Base-by-base conservation (phyloP, 2,329 filamentous ascomycete genomes). In the Nigrospora osmanthi region DNA sequence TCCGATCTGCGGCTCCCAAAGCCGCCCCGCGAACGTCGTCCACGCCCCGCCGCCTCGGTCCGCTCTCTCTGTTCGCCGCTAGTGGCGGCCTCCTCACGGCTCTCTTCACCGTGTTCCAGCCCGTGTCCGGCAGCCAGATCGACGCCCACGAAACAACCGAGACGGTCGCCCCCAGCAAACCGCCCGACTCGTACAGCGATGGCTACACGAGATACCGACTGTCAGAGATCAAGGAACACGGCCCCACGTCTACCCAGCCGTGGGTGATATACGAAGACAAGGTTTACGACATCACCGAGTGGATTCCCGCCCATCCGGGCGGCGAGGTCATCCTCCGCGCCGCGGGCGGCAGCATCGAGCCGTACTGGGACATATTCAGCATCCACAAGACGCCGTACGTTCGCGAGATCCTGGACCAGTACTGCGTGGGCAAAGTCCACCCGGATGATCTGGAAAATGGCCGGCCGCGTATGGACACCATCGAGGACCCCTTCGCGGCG, bases 241-340 rank as follows among this genome's bases (percentile, higher is more conserved):
- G 75, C n/a, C 64, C 66, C 15, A 66, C 68, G 16, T 76, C 79
- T 0, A 57, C 69, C 1, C 61, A 67, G 11, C 80, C 80, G 3
- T 86, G 82, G 82, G 75, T 86, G 4, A 78, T 76, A n/a, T 71
- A 72, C 43, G 77, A 71, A 19, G 76, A 78, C 56, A 77, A 78
- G 46, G 80, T 86, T 16, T 86, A 85, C 67, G 77, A 86, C 54
- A 85, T 86, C 43, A 85, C 81, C 1, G 78, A 84, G 42, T 86
- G 81, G 79, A 65, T 85, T 17, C 65, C 70, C 1, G 78, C 73
- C 1, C 82, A 86, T 55, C 82, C 82, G 0, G 82, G 82, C 4
- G 82, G 82, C 36, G 76, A 83, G 43, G 79, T 86, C 13, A 86
- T 86, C 47, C 66, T 85, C 10, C 73, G 77, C 30, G 82, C 82